Base-by-base conservation (phyloP, 2,329 filamentous ascomycete species). In the Podosphaera fusca region DNA sequence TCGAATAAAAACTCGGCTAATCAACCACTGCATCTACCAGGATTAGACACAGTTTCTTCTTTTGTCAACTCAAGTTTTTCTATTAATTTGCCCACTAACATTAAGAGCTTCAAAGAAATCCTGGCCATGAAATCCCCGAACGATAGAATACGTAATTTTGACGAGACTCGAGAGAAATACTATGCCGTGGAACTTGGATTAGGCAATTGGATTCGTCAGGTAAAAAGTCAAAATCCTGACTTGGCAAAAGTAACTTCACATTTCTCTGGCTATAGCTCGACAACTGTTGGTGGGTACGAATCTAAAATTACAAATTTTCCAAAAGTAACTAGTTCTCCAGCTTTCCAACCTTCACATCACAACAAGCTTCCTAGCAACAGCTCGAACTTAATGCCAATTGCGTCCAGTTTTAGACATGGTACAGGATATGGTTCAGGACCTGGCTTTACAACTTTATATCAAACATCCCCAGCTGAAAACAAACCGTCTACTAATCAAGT, bases 171-270 rank as follows among this genome's bases (percentile, higher is more conserved):
- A 50, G 71, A 78, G 14, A 77, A 84, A 51, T 87, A 88, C 67
- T 81, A 84, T 0, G 68, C 71, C 10, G 80, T 84, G 66, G 81
- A 95, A 59, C 84, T 84, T 4, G 87, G 89, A 1, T 71, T 96
- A n/a, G 73, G 69, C 57, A 69, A 72, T 38, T 82, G 79, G 80
- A 68, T 82, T 30, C 57, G 63, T 1, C 63, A 68, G n/a, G 66
- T 79, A 60, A 69, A 72, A 57, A 63, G 65, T 4, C 69, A 73
- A 60, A 68, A 75, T 56, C 70, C 74, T 0, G 77, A 80, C 59
- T 72, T 78, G 62, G 67, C 69, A 35, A 68, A 71, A 36, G 69
- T 66, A 4, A 61, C 61, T 47, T 57, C 56, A 46, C 60, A 58
- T 0, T 65, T 55, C 29, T 60, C 56, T 14, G 59, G 56, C 12